Conservation (phyloP, 495 filamentous ascomycete genomes). For the Talaromyces wortmannii region DNA sequence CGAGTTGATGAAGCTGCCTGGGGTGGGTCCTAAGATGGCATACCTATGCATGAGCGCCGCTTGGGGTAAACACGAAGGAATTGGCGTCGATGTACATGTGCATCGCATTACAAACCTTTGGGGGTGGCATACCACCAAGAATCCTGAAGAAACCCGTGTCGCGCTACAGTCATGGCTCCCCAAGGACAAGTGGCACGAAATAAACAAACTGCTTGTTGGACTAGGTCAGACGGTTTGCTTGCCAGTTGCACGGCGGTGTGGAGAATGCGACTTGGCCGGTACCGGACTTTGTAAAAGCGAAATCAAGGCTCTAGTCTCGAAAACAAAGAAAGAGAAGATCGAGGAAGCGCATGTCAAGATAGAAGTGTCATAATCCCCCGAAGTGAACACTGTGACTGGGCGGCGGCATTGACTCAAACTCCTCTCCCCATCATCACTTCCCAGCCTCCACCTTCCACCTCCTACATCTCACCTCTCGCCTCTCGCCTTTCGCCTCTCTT, state of each 20-base stretch:
- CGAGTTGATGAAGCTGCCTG: conserved; percentile 73
- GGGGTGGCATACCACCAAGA: conserved; percentile 84
- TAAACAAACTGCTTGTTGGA: conserved; percentile 87
- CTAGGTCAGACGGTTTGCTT: conserved; percentile 85
- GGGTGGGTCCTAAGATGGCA: conserved; percentile 97
- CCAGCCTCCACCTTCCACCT: too few species aligned
- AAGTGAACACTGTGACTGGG: background rate
- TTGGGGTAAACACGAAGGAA: conserved; percentile 55
- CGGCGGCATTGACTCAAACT: background rate
- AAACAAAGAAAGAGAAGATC: conserved; percentile 44
- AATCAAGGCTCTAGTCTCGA: conserved; percentile 32
- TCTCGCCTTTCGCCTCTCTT: too few species aligned
- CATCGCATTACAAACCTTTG: conserved; percentile 94
- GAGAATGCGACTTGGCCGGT: conserved; percentile 71
- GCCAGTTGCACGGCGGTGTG: conserved; percentile 73
- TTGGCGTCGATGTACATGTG: conserved; percentile 63
- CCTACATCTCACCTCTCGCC: too few species aligned
- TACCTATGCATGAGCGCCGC: conserved; percentile 78
- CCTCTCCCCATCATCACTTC: background rate
- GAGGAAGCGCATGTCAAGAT: conserved; percentile 31
- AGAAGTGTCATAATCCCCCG: conserved; percentile 9
- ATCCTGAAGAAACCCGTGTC: conserved; percentile 76
- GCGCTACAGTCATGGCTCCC: conserved; percentile 82
- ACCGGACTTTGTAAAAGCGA: conserved; percentile 71
- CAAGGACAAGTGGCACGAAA: conserved; percentile 84